Conservation (phyloP, 2,329 filamentous ascomycete genomes). For the Rutstroemia sp. region DNA sequence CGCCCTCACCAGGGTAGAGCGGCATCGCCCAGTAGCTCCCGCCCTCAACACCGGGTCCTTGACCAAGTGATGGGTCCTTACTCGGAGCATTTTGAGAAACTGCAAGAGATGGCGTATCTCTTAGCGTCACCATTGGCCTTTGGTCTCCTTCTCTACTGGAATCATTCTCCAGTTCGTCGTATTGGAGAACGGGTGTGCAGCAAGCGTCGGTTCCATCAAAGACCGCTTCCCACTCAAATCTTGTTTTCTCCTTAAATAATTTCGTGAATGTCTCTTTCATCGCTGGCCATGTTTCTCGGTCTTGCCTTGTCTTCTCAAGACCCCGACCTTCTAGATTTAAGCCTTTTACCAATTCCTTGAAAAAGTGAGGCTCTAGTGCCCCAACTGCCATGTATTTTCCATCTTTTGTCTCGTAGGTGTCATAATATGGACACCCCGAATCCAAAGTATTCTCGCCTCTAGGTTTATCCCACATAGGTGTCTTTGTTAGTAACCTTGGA, state of each 20-base stretch:
- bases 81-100: slow-evolving; percentile 41
- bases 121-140: slow-evolving; percentile 61
- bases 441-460: slow-evolving; percentile 76
- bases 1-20: slow-evolving; percentile 62
- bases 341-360: slow-evolving; percentile 56
- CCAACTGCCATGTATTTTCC: slow-evolving; percentile 80
- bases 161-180: slow-evolving; percentile 57
- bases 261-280: slow-evolving; percentile 53
- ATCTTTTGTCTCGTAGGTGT: slow-evolving; percentile 79
- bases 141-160: slow-evolving; percentile 56
- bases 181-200: slow-evolving; percentile 78
- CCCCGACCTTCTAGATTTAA: slow-evolving; percentile 49
- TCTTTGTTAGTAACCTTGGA: slow-evolving; percentile 60
- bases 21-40: slow-evolving; percentile 56
- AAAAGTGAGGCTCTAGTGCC: slow-evolving; percentile 84
- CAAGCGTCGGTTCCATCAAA: slow-evolving; percentile 93
- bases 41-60: slow-evolving; percentile 58
- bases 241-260: slow-evolving; percentile 61
- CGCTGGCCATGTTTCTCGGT: slow-evolving; percentile 59
- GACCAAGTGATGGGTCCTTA: slow-evolving; percentile 37
- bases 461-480: slow-evolving; percentile 51
- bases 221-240: slow-evolving; percentile 73
- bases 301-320: slow-evolving; percentile 47
- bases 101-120: slow-evolving; percentile 60
- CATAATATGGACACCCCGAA: slow-evolving; percentile 81